Percentiles rank a stretch among this genome's conserved stretches.
Conservation (phyloP, 140 eudicot genomes). For the Eryngium alpinum region DNA sequence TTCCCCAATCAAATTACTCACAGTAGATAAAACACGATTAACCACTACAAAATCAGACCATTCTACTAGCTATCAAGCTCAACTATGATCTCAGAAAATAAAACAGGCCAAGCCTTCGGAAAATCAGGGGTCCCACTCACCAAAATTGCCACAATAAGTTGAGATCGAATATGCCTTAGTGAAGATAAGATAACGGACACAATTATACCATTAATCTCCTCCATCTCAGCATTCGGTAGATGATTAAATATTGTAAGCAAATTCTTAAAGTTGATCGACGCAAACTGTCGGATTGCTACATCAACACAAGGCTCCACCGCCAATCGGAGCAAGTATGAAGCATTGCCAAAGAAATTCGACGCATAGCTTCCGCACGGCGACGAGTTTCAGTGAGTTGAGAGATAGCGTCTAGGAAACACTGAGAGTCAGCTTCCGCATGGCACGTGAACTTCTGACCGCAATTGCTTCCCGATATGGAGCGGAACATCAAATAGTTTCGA, state of each 20-base stretch:
- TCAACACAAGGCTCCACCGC: conserved; percentile 63
- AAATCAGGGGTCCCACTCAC: conserved; percentile 87
- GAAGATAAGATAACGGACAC: conserved; percentile 71
- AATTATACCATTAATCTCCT: conserved; percentile 60
- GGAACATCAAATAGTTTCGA: no score
- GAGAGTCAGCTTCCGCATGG: no score
- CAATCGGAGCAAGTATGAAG: conserved; percentile 80
- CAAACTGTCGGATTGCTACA: conserved; percentile 72
- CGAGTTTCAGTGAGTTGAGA: conserved; percentile 73
- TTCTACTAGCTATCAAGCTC: conserved; percentile 50
- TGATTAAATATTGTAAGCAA: no score
- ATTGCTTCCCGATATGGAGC: no score
- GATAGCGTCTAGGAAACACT: conserved; percentile 67
- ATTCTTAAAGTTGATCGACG: conserved; percentile 89
- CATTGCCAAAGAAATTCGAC: conserved; percentile 52
- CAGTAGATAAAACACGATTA: conserved; percentile 66
- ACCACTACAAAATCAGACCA: conserved; percentile 59
- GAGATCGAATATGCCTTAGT: conserved; percentile 55
- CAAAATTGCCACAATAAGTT: conserved; percentile 81
- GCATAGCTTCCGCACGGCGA: conserved; percentile 68
- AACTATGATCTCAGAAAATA: conserved; percentile 58
- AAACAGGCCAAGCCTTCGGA: conserved; percentile 60
- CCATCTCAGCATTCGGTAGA: conserved; percentile 59
- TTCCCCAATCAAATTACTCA: conserved; percentile 64
- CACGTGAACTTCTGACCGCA: no score